phyloP scores from a whole-genome alignment of 2,329 filamentous ascomycete genomes.

The Capronia coronata region DNA sequence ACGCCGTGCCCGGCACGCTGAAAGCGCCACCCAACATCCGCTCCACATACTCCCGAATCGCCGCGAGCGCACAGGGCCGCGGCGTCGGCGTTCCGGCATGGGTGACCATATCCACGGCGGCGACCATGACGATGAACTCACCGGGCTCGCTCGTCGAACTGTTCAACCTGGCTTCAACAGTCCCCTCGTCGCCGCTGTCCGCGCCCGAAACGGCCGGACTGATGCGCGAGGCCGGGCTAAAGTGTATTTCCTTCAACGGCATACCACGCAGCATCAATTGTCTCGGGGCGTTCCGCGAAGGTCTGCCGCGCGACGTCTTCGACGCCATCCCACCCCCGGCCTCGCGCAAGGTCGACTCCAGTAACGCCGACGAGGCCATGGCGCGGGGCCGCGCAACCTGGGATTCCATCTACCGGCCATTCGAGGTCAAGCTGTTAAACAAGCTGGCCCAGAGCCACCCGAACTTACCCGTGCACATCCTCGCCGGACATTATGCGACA shows the following conservation, averaged over 20 bases:
- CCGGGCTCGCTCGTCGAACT: constrained; percentile 57
- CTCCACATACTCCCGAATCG: constrained; percentile 59
- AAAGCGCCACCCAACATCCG: constrained; percentile 58
- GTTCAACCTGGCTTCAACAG: constrained; percentile 52
- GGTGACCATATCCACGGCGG: constrained; percentile 67
- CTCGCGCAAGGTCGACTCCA: constrained; percentile 48
- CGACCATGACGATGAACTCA: constrained; percentile 81
- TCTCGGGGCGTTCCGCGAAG: constrained; percentile 62
- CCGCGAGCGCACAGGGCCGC: constrained; percentile 55
- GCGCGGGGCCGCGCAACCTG: constrained; percentile 60
- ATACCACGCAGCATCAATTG: constrained; percentile 80
- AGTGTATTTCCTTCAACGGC: constrained; percentile 45
- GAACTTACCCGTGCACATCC: constrained; percentile 73
- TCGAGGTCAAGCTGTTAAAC: constrained; percentile 62
- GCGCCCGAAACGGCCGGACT: constrained; percentile 34
- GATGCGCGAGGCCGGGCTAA: constrained; percentile 41
- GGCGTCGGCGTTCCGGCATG: constrained; percentile 59
- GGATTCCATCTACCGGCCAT: constrained; percentile 70
- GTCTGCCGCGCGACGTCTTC: constrained; percentile 53
- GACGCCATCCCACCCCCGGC: constrained; percentile 50
- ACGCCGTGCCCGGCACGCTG: constrained; percentile 59
- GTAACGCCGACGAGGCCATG: constrained; percentile 51
- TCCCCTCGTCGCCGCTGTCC: constrained; percentile 29
- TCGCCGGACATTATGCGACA: constrained; percentile 66
- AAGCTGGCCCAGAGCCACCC: constrained; percentile 72